Evolutionary conservation across 169 alveolate genomes (phyloP).

Genomic region (Miamiensis avidus): DNA sequence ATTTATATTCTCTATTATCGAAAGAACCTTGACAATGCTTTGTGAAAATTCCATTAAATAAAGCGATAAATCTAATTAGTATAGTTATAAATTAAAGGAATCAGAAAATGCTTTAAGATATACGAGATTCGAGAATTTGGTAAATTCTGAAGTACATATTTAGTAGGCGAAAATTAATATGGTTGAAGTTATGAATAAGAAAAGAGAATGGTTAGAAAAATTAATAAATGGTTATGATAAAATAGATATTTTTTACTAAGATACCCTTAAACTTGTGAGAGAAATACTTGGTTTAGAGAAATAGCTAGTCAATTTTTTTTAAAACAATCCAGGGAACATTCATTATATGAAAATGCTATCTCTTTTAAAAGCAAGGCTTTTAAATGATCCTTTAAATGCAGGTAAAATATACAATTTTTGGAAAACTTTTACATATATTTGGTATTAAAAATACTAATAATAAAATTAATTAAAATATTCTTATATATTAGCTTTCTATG

Average conservation of each 20-base stretch:
- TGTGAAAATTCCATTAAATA: conserved; percentile 9
- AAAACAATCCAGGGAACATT: not conserved
- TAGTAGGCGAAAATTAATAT: conserved; percentile 3
- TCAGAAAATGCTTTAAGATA: not conserved
- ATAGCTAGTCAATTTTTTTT: not conserved
- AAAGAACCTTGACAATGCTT: conserved; percentile 8
- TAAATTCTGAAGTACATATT: conserved; percentile 12
- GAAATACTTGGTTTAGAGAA: not conserved
- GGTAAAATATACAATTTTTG: not conserved
- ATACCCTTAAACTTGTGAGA: conserved; percentile 11
- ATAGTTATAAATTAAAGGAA: conserved; percentile 13
- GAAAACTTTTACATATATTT: too few relatives aligned
- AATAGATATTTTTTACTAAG: not conserved
- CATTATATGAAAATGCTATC: not conserved
- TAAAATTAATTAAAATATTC: conserved; percentile 2
- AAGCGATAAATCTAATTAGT: conserved; percentile 16
- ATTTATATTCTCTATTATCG: conserved; percentile 3
- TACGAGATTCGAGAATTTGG: conserved; percentile 10
- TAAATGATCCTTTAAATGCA: not conserved
- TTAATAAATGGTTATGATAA: conserved; percentile 16
- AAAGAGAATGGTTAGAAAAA: not conserved
- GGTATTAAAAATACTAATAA: not conserved
- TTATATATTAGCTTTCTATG: not conserved
- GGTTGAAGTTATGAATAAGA: not conserved
- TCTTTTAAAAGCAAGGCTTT: not conserved